Conservation (phyloP, 495 filamentous ascomycete species). For the Neurospora sublineolata region DNA sequence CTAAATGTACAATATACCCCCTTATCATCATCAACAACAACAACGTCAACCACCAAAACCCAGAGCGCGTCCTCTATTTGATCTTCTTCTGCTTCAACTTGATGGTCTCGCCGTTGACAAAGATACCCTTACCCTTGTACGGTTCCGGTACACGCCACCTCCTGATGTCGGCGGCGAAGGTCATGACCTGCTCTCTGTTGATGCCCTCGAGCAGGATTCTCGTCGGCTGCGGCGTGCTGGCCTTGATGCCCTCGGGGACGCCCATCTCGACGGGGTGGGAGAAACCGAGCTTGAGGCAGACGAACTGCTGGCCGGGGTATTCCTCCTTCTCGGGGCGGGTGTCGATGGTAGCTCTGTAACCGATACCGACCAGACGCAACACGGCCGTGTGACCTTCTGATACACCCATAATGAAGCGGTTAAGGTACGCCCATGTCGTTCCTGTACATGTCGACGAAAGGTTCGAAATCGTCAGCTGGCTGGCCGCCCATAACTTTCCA, state of each 20-base stretch:
- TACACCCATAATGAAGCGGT: constrained; percentile 82
- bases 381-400: constrained; percentile 93
- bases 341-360: constrained; percentile 84
- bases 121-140: constrained; percentile 99
- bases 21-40: background rate
- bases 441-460: constrained; percentile 39
- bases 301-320: constrained; percentile 75
- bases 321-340: constrained; percentile 56
- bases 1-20: constrained; percentile 8
- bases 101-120: constrained; percentile 93
- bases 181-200: constrained; percentile 73
- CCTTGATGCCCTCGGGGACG: constrained; percentile 72
- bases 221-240: constrained; percentile 85
- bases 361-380: constrained; percentile 87
- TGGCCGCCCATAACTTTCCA: background rate
- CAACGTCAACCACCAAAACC: background rate
- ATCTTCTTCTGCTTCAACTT: constrained; percentile 98
- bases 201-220: constrained; percentile 80
- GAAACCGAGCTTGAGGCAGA: constrained; percentile 88
- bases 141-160: constrained; percentile 88
- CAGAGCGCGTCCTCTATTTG: constrained; percentile 49
- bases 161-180: constrained; percentile 80
- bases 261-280: constrained; percentile 87
- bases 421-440: constrained; percentile 77
- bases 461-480: background rate